Evolutionary conservation across 768 basidiomycete genomes (phyloP), one percentile per base, ranked within the genome.

Genomic region (Grammothele lineata): DNA sequence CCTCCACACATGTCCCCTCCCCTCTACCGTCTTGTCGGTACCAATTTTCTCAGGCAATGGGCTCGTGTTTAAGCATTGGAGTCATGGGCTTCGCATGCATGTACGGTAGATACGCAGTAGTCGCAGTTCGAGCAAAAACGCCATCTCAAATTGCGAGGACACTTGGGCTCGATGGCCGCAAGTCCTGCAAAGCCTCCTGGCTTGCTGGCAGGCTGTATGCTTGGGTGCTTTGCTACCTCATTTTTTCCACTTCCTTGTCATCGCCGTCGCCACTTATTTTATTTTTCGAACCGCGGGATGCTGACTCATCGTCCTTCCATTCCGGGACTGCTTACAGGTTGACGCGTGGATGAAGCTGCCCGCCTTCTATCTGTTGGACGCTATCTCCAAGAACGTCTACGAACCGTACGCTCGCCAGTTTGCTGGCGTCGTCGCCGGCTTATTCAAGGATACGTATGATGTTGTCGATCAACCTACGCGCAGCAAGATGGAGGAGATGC

Each of bases 401-500:
- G 82, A 90, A 22, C 94, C 94, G 18, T 98, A 97, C 68, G 88
- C 90, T 24, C 81, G 82, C 50, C 78, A 84, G 52, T 93, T 99
- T 59, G 76, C 87, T 10, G 75, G 81, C 9, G 79, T 92, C 62
- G 87, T 94, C 51, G 85, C 87, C 47, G 77, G 82, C 18, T 69
- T 94, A 15, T 98, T 93, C 70, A 72, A 96, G 55, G 82, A 89
- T 54, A 85, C 93, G 23, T 97, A 98, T 67, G 75, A 79, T 37
- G 76, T 81, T 57, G 94, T 96, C 55, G 93, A 96, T 62, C 81
- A 81, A 41, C 68, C 67, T 34, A 95, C 91, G 21, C 83, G 87
- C 51, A 80, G 81, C 63, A 98, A 98, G 67, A 94, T 99, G 90
- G 92, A 95, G 62, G 96, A 99, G 66, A 92, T 99, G 84, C 78